Evolutionary conservation across 2,329 filamentous ascomycete species (phyloP), one percentile per base, ranked within the genome.

Genomic region (Epichloe aotearoae): DNA sequence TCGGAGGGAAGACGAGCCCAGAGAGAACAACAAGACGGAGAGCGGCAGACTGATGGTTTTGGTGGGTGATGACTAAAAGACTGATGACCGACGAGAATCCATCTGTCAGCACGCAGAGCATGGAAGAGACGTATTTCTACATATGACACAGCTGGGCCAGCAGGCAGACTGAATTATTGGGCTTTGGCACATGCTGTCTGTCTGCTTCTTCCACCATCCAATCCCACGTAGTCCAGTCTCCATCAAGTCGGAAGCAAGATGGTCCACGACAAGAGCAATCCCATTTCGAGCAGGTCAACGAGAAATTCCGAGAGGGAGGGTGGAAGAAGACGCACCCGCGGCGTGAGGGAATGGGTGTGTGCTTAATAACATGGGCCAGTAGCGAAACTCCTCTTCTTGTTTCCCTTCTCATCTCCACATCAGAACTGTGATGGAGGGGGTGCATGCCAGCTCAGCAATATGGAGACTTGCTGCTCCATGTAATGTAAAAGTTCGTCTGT

Each of bases 161-260:
- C 20, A 33, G 41, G 42, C 39, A 42, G 36, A 46, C 12, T 39
- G 8, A 19, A 39, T 45, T 34, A 30, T 46, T 30, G 23, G 48
- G 48, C 34, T 23, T 46, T 39, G 42, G 40, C 48, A 50, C 48
- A 50, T 42, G 48, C 33, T 45, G 41, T 42, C 46, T 44, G 39
- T 7, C 20, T 34, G 39, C 15, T 43, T 44, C 34, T 20, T 37
- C 14, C 6, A 33, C 37, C 15, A 20, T 41, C 47, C 40, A 49
- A 43, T 43, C 47, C 47, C 26, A 26, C 17, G 23, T 23, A 14
- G 23, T 26, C 17, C 46, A 11, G 39, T 11, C n/a, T 34, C 47
- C 17, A 30, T 38, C 36, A n/a, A 6, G 36, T 38, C 36, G 14
- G 39, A 20, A n/a, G 39, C 39, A 20, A 42, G 39, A 42, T 6